These are phyloP conservation scores for Daphne laureola DNA, from an alignment of 441 rosid species.

Conservation along the genomic window DNA sequence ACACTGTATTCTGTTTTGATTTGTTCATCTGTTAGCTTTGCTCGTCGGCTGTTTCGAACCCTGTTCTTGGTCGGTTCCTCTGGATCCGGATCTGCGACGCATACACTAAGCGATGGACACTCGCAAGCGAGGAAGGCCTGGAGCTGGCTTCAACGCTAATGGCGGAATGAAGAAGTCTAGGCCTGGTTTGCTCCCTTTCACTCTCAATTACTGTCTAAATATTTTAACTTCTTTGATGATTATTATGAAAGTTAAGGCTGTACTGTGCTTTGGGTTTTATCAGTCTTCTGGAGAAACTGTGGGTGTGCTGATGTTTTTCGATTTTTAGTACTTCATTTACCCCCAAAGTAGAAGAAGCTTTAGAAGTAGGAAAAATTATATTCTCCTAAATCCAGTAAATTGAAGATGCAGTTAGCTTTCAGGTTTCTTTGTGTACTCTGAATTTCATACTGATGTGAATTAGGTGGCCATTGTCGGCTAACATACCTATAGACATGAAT, in stretches of 20 bases:
- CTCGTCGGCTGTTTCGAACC: neutral
- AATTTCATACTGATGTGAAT: too few relatives aligned
- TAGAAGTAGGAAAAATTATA: too few relatives aligned
- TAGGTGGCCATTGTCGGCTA: too few relatives aligned
- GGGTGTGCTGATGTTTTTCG: neutral
- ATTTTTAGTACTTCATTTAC: neutral
- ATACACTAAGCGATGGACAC: conserved; percentile 35
- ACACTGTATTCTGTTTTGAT: neutral
- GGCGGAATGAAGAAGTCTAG: conserved; percentile 66
- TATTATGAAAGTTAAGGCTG: neutral
- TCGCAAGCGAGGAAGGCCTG: conserved; percentile 65
- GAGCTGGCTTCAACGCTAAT: conserved; percentile 35
- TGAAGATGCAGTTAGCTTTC: too few relatives aligned
- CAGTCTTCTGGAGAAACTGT: neutral
- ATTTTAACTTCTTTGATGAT: neutral
- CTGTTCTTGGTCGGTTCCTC: neutral
- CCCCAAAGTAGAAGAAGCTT: neutral
- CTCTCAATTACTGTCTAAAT: neutral
- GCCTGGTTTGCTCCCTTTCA: conserved; percentile 45
- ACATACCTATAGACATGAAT: too few relatives aligned
- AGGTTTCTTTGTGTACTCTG: too few relatives aligned
- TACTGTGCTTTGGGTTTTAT: neutral
- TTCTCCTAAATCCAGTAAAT: too few relatives aligned
- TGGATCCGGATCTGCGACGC: conserved; percentile 26
- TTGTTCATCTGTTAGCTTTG: neutral